Percentiles rank a stretch among this genome's conserved stretches.
Conservation (phyloP, 1,284 basidiomycete species). For the Malassezia caprae region DNA sequence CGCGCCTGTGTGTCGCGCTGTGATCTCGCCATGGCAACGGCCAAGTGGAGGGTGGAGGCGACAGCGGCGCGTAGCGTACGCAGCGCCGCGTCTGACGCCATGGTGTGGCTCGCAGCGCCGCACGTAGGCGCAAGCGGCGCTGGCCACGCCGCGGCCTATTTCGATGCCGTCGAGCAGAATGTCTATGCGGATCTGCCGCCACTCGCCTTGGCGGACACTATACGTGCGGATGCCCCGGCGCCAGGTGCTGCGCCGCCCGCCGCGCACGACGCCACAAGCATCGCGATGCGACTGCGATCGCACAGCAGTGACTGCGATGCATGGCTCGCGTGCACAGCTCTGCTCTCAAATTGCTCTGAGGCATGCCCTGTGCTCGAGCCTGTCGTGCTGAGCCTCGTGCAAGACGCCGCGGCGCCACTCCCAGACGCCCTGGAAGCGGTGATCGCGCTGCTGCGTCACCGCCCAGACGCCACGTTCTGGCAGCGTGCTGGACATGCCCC, state of each 20-base stretch:
- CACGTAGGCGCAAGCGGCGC: neutral
- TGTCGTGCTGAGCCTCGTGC: neutral
- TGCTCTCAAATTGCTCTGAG: too few relatives aligned
- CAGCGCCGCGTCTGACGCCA: neutral
- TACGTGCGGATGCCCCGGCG: neutral
- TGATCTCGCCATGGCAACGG: neutral
- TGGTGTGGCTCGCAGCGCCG: conserved; percentile 1
- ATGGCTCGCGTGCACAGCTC: neutral
- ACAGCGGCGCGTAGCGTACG: neutral
- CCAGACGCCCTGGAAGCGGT: neutral
- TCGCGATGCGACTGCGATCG: neutral
- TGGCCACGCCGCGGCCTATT: neutral
- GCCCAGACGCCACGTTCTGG: neutral
- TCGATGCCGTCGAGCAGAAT: neutral
- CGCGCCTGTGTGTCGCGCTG: neutral
- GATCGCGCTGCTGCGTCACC: neutral
- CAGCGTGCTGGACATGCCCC: neutral
- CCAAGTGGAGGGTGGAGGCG: neutral
- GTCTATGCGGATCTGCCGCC: neutral
- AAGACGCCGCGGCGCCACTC: neutral
- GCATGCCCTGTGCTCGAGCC: neutral
- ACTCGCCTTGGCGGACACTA: neutral
- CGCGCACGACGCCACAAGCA: neutral
- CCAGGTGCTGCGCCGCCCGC: neutral
- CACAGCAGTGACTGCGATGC: neutral